Percentiles rank a stretch among this genome's conserved stretches.
These are phyloP conservation scores for Pterulicium gracile DNA, from an alignment of 1,284 basidiomycete genomes.

Conservation along the genomic window DNA sequence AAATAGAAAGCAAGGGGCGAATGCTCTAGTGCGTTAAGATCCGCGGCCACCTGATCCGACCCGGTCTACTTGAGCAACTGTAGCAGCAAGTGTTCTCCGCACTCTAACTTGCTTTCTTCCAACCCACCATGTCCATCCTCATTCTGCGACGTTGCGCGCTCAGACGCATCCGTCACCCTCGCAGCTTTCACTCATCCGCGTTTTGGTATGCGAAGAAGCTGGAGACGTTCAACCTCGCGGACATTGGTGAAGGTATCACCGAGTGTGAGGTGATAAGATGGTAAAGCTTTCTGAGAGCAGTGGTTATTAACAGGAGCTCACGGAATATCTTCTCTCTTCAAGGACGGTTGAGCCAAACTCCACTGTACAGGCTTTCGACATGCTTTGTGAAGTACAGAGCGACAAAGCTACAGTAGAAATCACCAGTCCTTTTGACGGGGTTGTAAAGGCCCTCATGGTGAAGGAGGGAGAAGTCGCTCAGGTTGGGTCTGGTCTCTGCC, in stretches of 20 bases:
- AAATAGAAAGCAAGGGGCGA: too few relatives aligned
- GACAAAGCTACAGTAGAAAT: constrained; percentile 95
- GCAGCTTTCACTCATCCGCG: constrained; percentile 36
- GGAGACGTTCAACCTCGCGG: constrained; percentile 81
- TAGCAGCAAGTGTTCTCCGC: too few relatives aligned
- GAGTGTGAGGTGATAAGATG: constrained; percentile 88
- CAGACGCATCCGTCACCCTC: background rate
- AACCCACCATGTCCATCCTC: background rate
- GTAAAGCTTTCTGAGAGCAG: constrained; percentile 23
- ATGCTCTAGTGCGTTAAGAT: too few relatives aligned
- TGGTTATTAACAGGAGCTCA: constrained; percentile 3
- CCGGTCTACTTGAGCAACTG: too few relatives aligned
- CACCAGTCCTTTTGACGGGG: constrained; percentile 80
- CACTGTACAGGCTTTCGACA: constrained; percentile 71
- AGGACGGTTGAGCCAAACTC: constrained; percentile 54
- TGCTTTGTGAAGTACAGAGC: constrained; percentile 87
- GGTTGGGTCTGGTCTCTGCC: constrained; percentile 76
- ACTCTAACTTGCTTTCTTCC: too few relatives aligned
- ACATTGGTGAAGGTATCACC: constrained; percentile 89
- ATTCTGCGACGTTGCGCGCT: background rate
- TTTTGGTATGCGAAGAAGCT: constrained; percentile 33
- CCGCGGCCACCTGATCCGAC: too few relatives aligned
- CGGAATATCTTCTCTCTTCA: background rate
- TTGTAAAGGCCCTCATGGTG: constrained; percentile 63
- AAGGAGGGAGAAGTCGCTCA: constrained; percentile 80